phyloP scores from a whole-genome alignment of 768 basidiomycete genomes.

The Tricholoma flavovirens region DNA sequence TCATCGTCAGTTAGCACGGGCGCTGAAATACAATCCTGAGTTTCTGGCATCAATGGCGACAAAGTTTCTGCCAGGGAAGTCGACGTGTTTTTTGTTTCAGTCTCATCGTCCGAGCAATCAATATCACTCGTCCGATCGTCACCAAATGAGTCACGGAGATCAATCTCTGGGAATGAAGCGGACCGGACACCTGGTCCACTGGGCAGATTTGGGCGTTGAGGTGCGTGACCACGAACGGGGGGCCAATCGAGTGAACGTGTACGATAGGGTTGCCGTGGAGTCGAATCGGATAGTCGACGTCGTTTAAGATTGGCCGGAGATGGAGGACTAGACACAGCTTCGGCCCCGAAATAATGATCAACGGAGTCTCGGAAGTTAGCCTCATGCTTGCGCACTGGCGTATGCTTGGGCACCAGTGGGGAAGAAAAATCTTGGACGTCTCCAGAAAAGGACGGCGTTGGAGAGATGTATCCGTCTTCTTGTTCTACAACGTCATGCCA shows the following conservation, averaged over 20 bases:
- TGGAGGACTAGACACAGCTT: constrained; percentile 46
- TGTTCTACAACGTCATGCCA: constrained; percentile 48
- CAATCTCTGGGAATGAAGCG: constrained; percentile 27
- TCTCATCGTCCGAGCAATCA: constrained; percentile 32
- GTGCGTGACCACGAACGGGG: constrained; percentile 2
- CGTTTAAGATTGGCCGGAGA: constrained; percentile 10
- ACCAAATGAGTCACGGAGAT: constrained; percentile 39
- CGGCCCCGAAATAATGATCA: constrained; percentile 46
- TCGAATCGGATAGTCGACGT: constrained; percentile 4
- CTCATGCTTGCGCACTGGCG: constrained; percentile 8
- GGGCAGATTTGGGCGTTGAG: not conserved
- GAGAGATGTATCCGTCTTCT: constrained; percentile 84
- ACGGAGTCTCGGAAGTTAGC: constrained; percentile 6
- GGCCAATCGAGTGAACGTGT: constrained; percentile 13
- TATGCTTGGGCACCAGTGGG: constrained; percentile 34
- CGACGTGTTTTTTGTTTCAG: constrained; percentile 16
- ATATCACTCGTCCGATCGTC: constrained; percentile 42
- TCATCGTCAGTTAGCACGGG: constrained; percentile 18
- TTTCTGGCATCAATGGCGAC: constrained; percentile 33
- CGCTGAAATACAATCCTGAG: constrained; percentile 5
- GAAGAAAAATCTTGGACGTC: constrained; percentile 67
- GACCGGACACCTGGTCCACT: not conserved
- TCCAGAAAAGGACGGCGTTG: constrained; percentile 47
- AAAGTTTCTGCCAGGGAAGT: constrained; percentile 24
- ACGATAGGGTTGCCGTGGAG: constrained; percentile 6